A percentile compares a stretch with the other conserved stretches of the same genome.
Conservation (phyloP, 768 basidiomycete species). For the Termitomyces sp. region DNA sequence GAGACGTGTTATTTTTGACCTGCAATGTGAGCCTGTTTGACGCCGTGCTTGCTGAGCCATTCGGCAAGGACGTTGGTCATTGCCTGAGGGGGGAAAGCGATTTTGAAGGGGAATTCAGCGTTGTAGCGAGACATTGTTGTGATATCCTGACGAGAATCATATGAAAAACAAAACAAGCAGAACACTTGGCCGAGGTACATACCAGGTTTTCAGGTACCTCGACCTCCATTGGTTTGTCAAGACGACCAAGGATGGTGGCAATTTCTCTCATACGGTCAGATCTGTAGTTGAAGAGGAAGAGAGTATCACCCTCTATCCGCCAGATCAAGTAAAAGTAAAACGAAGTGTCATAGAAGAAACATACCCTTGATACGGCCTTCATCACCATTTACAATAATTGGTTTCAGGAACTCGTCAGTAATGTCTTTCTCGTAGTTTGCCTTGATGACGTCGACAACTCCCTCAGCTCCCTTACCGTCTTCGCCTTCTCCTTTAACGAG, state of each 20-base stretch:
- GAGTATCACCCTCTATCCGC: conserved; percentile 67
- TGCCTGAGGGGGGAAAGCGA: conserved; percentile 89
- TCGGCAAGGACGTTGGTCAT: conserved; percentile 97
- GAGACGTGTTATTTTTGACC: conserved; percentile 32
- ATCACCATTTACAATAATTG: conserved; percentile 81
- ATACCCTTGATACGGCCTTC: conserved; percentile 77
- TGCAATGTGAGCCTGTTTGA: conserved; percentile 87
- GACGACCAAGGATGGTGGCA: conserved; percentile 70
- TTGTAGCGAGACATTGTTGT: conserved; percentile 96
- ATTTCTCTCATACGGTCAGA: conserved; percentile 97
- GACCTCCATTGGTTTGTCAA: conserved; percentile 82
- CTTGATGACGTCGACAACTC: conserved; percentile 41
- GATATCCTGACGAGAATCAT: conserved; percentile 49
- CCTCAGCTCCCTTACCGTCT: conserved; percentile 43
- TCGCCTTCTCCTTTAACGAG: conserved; percentile 69
- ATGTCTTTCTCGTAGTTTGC: conserved; percentile 78
- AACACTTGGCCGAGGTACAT: conserved; percentile 19
- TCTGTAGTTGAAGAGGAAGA: conserved; percentile 98
- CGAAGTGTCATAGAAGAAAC: conserved; percentile 3
- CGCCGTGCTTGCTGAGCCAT: conserved; percentile 73
- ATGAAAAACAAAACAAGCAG: neutral
- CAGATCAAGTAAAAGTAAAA: neutral
- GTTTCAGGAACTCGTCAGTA: conserved; percentile 95
- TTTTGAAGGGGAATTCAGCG: conserved; percentile 79
- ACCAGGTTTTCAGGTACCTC: conserved; percentile 78